A percentile compares a stretch with the other conserved stretches of the same genome.
Conservation (phyloP, 1,139 yeast species). For the Nadsonia starkeyi-henricii region DNA sequence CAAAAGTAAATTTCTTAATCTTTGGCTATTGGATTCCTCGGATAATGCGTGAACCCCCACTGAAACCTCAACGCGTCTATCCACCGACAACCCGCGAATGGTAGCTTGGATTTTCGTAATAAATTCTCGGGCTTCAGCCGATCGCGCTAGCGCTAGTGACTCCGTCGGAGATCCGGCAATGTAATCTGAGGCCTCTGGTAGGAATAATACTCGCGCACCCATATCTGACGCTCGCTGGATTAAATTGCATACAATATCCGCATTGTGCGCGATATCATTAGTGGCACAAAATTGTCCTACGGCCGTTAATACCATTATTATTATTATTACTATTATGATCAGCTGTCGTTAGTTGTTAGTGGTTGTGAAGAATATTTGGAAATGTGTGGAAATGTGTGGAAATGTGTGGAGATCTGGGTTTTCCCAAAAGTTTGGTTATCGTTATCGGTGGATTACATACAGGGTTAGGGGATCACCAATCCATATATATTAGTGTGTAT, state of each 20-base stretch:
- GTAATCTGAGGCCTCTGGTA: conserved; percentile 92
- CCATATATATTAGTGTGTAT: too few relatives aligned
- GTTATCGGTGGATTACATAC: too few relatives aligned
- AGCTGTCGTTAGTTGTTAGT: too few relatives aligned
- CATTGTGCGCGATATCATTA: conserved; percentile 44
- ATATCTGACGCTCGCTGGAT: conserved; percentile 46
- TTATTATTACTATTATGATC: neutral
- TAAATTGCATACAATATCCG: conserved; percentile 40
- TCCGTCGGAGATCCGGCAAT: conserved; percentile 57
- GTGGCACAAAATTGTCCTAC: conserved; percentile 83
- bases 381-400: too few relatives aligned
- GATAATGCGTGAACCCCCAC: conserved; percentile 65
- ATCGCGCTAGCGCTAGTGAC: conserved; percentile 42
- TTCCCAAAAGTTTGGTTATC: too few relatives aligned
- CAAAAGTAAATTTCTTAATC: conserved; percentile 57
- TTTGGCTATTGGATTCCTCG: conserved; percentile 12
- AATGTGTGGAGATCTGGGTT: too few relatives aligned
- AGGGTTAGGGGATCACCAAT: neutral
- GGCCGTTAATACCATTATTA: conserved; percentile 46
- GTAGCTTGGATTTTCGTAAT: conserved; percentile 31
- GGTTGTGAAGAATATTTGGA: too few relatives aligned
- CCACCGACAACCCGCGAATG: conserved; percentile 19
- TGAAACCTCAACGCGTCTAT: conserved; percentile 29
- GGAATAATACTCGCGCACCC: conserved; percentile 53
- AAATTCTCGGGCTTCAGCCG: conserved; percentile 39